Evolutionary conservation across 148 eudicot genomes (phyloP).

Genomic region (Pouteria glomerata): DNA sequence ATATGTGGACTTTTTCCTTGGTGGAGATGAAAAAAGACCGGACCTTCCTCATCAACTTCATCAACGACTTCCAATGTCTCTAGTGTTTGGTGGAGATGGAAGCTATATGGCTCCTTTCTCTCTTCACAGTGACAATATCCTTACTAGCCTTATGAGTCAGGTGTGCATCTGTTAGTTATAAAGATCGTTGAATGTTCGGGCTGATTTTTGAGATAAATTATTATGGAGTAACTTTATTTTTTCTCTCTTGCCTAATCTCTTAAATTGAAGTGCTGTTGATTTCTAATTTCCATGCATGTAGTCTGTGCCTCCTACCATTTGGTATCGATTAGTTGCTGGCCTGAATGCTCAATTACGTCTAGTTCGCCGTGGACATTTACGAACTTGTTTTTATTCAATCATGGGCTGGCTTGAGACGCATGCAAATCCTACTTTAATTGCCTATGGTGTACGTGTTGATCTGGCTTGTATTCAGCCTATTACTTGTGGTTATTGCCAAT

Average conservation of each 20-base stretch:
- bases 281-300: slow-evolving; percentile 23
- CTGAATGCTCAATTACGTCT: slow-evolving; percentile 90
- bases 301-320: slow-evolving; percentile 86
- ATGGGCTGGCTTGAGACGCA: slow-evolving; percentile 76
- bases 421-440: slow-evolving; percentile 58
- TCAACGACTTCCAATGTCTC: slow-evolving; percentile 74
- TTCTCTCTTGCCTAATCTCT: not conserved
- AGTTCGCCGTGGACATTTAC: slow-evolving; percentile 65
- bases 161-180: slow-evolving; percentile 26
- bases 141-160: slow-evolving; percentile 91
- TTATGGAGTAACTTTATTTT: not conserved
- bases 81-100: slow-evolving; percentile 93
- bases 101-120: slow-evolving; percentile 91
- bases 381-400: slow-evolving; percentile 49
- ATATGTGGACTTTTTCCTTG: slow-evolving; percentile 89
- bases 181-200: not conserved
- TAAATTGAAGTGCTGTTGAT: not conserved
- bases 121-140: slow-evolving; percentile 76
- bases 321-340: slow-evolving; percentile 91
- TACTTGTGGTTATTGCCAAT: slow-evolving; percentile 69
- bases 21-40: slow-evolving; percentile 94
- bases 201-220: not conserved
- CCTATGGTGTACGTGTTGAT: slow-evolving; percentile 65
- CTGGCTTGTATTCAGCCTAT: slow-evolving; percentile 77
- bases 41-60: slow-evolving; percentile 87